Evolutionary conservation across 805 yeast species (phyloP), one percentile per base, ranked within the genome.

Genomic region (Metschnikowia arizonensis): DNA sequence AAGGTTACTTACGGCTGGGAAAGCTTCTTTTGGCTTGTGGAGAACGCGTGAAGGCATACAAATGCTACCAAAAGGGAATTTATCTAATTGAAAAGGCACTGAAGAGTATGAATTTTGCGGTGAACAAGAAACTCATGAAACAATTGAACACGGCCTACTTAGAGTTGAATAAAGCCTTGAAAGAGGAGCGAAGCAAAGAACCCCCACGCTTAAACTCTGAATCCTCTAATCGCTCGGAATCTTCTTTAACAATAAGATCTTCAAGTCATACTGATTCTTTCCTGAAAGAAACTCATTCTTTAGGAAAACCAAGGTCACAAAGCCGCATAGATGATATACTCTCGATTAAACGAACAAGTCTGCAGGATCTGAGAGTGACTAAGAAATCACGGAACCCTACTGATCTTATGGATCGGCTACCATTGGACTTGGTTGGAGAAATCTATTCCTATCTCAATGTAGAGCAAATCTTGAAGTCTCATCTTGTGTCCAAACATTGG

Each of bases 1-100:
- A 75, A 54, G 79, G 79, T 1, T 76, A 77, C 50, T 58, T 78
- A 30, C 53, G 82, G 29, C 57, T 61, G 3, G 68, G 72, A 2
- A 77, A 76, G 51, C 49, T 75, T 3, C 54, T 65, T 18, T 11
- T 48, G 19, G 42, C 47, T 8, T 44, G 55, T 32, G 60, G 60
- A 1, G 53, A 62, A 17, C 55, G 64, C 2, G 24, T 51, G 1
- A 71, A 68, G 15, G 74, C 79, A 2, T 66, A 64, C 48, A 60
- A 62, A 31, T 53, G 55, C 1, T 59, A 66, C 42, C 69, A 66
- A 40, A 47, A 52, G 24, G 81, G 80, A 0, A 35, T 72, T 2
- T 59, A 61, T 38, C 57, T 53, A n/a, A 65, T 77, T 6, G 64
- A 63, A 19, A 49, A 47, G 9, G 73, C 69, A 0, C 45, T 53